A percentile compares a stretch with the other conserved stretches of the same genome.
Conservation (phyloP, 2,329 filamentous ascomycete genomes). For the Salinomyces thailandicus region DNA sequence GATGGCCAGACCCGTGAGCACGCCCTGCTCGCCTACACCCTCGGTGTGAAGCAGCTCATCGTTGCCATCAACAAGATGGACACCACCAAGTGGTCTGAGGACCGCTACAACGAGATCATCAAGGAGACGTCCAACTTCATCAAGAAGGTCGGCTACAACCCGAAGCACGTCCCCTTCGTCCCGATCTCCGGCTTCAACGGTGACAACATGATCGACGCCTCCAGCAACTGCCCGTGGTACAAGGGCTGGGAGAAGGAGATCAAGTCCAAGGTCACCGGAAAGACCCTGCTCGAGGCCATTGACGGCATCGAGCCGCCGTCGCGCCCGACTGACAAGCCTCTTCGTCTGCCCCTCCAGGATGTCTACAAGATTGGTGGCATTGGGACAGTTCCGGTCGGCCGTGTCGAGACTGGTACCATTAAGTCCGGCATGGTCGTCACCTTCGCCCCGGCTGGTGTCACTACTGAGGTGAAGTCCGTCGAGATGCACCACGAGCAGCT, state of each 20-base stretch:
- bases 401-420: constrained; percentile 99
- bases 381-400: constrained; percentile 98
- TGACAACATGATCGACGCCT: constrained; percentile 95
- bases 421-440: constrained; percentile 84
- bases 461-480: constrained; percentile 99
- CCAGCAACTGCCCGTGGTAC: constrained; percentile 98
- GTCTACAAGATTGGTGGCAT: constrained; percentile 99
- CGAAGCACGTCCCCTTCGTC: constrained; percentile 96
- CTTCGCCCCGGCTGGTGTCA: constrained; percentile 96
- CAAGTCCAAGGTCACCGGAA: constrained; percentile 80
- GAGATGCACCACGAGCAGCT: constrained; percentile 99
- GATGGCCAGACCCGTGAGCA: constrained; percentile 99
- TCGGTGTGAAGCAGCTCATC: constrained; percentile 99
- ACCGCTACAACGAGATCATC: constrained; percentile 96
- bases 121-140: constrained; percentile 99
- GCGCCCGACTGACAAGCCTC: constrained; percentile 97
- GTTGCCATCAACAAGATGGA: constrained; percentile 99
- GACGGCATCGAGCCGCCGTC: constrained; percentile 86
- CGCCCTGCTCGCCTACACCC: constrained; percentile 98
- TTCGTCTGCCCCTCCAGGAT: constrained; percentile 99
- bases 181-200: constrained; percentile 99
- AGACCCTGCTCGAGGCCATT: constrained; percentile 98
- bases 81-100: constrained; percentile 96
- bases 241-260: constrained; percentile 99
- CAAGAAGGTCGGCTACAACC: constrained; percentile 99